Conservation (phyloP, 805 yeast genomes). For the Naumovozyma castellii region DNA sequence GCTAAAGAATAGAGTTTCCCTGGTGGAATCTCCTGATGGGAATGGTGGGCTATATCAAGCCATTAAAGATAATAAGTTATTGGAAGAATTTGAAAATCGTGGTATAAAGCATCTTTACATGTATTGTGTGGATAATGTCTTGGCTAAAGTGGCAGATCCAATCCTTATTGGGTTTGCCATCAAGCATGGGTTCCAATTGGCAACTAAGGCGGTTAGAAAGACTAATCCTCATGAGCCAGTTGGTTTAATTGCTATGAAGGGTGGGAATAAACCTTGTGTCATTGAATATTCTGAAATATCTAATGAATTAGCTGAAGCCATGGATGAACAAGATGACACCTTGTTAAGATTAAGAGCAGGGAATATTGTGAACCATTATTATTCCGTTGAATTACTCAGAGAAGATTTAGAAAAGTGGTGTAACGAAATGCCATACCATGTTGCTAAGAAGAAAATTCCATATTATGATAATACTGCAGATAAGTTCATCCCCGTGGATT, state of each 20-base stretch:
- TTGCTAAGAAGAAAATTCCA: constrained; percentile 85
- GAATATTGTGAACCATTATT: constrained; percentile 93
- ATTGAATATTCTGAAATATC: constrained; percentile 92
- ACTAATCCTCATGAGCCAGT: constrained; percentile 81
- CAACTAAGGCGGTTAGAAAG: constrained; percentile 92
- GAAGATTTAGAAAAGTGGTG: constrained; percentile 61
- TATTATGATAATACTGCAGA: constrained; percentile 41
- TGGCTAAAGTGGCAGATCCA: constrained; percentile 92
- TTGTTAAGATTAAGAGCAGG: constrained; percentile 80
- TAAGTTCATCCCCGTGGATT: constrained; percentile 45
- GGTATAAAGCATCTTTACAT: constrained; percentile 86
- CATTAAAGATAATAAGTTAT: constrained; percentile 48
- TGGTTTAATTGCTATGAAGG: constrained; percentile 76
- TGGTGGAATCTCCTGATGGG: constrained; percentile 92
- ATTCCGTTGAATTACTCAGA: constrained; percentile 65
- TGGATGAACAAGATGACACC: constrained; percentile 42
- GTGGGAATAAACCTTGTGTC: constrained; percentile 60
- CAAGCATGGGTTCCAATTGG: constrained; percentile 54
- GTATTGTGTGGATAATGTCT: constrained; percentile 92
- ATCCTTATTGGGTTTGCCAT: constrained; percentile 72
- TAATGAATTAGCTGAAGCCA: constrained; percentile 56
- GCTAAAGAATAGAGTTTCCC: constrained; percentile 42
- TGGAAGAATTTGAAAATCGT: constrained; percentile 55
- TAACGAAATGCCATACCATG: constrained; percentile 75
- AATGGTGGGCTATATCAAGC: constrained; percentile 96